These are phyloP conservation scores for Scolecobasidium constrictum DNA, from an alignment of 2,329 filamentous ascomycete species.

Conservation along the genomic window DNA sequence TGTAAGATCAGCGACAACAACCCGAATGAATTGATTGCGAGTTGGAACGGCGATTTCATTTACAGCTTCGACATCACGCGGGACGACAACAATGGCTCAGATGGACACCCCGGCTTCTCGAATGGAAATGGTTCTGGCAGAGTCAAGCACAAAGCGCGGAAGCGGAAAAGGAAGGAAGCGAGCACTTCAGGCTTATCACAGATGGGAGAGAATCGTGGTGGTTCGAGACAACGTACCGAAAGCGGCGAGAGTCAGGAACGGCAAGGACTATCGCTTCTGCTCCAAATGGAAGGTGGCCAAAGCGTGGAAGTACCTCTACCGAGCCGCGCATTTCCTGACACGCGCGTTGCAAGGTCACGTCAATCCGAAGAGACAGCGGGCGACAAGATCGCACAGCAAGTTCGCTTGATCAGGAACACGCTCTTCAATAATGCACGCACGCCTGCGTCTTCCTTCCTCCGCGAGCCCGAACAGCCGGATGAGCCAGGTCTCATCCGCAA, in stretches of 20 bases:
- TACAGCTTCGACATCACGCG: constrained; percentile 55
- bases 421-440: background rate
- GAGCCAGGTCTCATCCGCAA: background rate
- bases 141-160: constrained; percentile 1
- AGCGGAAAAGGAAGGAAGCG: constrained; percentile 8
- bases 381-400: background rate
- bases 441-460: background rate
- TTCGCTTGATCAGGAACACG: background rate
- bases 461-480: background rate
- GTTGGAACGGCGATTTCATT: constrained; percentile 57
- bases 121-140: background rate
- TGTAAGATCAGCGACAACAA: constrained; percentile 61
- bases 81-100: constrained; percentile 30
- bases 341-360: constrained; percentile 18
- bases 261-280: constrained; percentile 39
- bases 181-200: constrained; percentile 15
- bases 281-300: constrained; percentile 50
- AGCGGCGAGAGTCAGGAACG: background rate
- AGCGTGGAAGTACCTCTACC: constrained; percentile 44
- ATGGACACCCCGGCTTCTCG: constrained; percentile 1
- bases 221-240: constrained; percentile 2
- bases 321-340: constrained; percentile 10
- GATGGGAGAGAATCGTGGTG: constrained; percentile 13
- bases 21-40: constrained; percentile 56
- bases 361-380: background rate